These are phyloP conservation scores for Farysia itapuensis DNA, from an alignment of 1,284 basidiomycete species.

Conservation along the genomic window DNA sequence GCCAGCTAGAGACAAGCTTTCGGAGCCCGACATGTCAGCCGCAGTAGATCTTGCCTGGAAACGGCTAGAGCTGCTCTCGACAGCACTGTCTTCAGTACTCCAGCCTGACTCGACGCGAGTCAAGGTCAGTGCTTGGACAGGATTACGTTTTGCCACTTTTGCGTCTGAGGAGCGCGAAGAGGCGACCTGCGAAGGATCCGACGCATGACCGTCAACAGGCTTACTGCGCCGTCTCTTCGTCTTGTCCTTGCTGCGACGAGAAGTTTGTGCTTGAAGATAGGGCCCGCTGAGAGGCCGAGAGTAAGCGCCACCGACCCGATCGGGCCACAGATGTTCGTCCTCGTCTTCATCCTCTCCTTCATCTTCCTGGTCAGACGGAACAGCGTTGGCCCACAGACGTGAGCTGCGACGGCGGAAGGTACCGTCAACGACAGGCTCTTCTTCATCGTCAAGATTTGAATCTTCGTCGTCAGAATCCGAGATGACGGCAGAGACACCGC, in stretches of 20 bases:
- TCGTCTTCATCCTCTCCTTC: conserved; percentile 12
- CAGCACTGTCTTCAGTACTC: conserved; percentile 20
- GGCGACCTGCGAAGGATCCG: not conserved
- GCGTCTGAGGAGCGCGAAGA: not conserved
- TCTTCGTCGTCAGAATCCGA: conserved; percentile 25
- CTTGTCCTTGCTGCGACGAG: conserved; percentile 11
- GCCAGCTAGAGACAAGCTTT: conserved; percentile 27
- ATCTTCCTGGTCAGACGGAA: not conserved
- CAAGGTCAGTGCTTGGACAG: conserved; percentile 1
- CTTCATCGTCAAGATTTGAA: conserved; percentile 9
- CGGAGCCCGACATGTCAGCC: not conserved
- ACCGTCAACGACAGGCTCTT: too few relatives aligned
- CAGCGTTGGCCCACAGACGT: not conserved
- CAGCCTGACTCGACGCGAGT: conserved; percentile 17
- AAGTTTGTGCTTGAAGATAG: not conserved
- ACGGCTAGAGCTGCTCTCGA: not conserved
- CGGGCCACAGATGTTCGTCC: conserved; percentile 26
- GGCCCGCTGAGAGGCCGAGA: conserved; percentile 13
- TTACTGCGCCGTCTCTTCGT: conserved; percentile 20
- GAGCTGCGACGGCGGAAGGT: not conserved
- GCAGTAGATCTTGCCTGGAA: not conserved
- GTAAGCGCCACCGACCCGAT: conserved; percentile 42
- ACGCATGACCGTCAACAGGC: conserved; percentile 3
- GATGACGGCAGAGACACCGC: conserved; percentile 31
- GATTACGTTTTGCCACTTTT: conserved; percentile 12